Conservation (phyloP, 2,329 filamentous ascomycete genomes). For the Davidsoniella australis region DNA sequence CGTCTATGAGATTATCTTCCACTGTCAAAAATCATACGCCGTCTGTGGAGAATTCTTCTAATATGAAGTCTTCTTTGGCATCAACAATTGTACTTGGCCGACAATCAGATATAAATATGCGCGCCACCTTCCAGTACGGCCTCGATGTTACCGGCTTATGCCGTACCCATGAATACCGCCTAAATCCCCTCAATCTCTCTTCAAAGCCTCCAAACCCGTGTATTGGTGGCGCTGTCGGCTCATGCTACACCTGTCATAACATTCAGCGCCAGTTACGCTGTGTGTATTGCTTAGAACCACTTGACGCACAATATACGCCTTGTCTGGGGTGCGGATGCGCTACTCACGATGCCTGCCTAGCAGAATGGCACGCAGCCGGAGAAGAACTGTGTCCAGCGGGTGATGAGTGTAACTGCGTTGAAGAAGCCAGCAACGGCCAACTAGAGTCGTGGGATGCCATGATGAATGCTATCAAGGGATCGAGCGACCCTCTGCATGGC, state of each 20-base stretch:
- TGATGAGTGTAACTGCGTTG: conserved; percentile 45
- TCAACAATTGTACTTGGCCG: conserved; percentile 15
- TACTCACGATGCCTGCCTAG: conserved; percentile 40
- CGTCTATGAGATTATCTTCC: too few species aligned
- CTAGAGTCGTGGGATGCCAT: conserved; percentile 45
- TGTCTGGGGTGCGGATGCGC: conserved; percentile 48
- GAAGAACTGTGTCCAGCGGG: conserved; percentile 43
- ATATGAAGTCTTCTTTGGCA: conserved; percentile 25
- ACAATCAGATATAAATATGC: conserved; percentile 31
- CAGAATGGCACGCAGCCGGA: conserved; percentile 39
- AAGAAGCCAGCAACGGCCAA: conserved; percentile 37
- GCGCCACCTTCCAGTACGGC: conserved; percentile 24
- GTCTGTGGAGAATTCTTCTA: conserved; percentile 13
- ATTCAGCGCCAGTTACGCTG: conserved; percentile 41
- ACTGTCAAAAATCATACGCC: conserved; percentile 26
- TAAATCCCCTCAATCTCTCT: conserved; percentile 33
- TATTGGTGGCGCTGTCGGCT: conserved; percentile 30
- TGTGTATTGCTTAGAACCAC: conserved; percentile 44
- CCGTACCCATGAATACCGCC: conserved; percentile 42
- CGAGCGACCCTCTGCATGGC: background rate
- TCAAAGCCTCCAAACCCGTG: conserved; percentile 16
- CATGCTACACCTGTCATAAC: conserved; percentile 34
- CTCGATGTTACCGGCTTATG: conserved; percentile 48
- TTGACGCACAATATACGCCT: conserved; percentile 41
- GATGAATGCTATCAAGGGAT: conserved; percentile 23